Evolutionary conservation across 768 basidiomycete genomes (phyloP).

Genomic region (Tricholoma flavovirens): DNA sequence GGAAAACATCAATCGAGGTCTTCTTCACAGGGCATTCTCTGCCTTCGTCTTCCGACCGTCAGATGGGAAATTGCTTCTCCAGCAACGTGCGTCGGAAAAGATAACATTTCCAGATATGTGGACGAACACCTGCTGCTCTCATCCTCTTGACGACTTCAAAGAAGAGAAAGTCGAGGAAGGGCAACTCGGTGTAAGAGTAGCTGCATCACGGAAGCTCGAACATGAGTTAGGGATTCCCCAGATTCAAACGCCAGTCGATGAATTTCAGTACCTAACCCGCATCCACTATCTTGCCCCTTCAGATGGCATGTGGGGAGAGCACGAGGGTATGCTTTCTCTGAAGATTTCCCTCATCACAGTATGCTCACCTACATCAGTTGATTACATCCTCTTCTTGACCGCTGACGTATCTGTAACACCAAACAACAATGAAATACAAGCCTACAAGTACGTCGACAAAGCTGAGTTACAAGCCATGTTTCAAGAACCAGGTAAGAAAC

Average conservation of each 20-base stretch:
- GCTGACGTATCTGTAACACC: constrained; percentile 77
- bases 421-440: constrained; percentile 89
- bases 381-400: constrained; percentile 95
- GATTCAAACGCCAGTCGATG: constrained; percentile 68
- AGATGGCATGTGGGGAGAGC: constrained; percentile 93
- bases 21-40: constrained; percentile 97
- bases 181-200: constrained; percentile 79
- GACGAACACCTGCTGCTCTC: constrained; percentile 99
- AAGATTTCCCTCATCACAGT: not conserved
- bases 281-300: constrained; percentile 98
- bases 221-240: constrained; percentile 93
- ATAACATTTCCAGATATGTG: constrained; percentile 99
- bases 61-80: constrained; percentile 89
- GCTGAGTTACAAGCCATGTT: constrained; percentile 91
- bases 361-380: constrained; percentile 49
- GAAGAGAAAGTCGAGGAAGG: constrained; percentile 71
- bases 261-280: constrained; percentile 91
- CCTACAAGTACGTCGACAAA: constrained; percentile 87
- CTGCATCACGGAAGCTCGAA: constrained; percentile 92
- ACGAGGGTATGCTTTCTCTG: constrained; percentile 65
- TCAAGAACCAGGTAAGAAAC: constrained; percentile 56
- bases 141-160: constrained; percentile 90
- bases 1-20: constrained; percentile 91
- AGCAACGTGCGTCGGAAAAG: constrained; percentile 96
- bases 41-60: constrained; percentile 93